A percentile compares a stretch with the other conserved stretches of the same genome.
These are phyloP conservation scores for Amylostereum chailletii DNA, from an alignment of 1,284 basidiomycete species.

Conservation along the genomic window DNA sequence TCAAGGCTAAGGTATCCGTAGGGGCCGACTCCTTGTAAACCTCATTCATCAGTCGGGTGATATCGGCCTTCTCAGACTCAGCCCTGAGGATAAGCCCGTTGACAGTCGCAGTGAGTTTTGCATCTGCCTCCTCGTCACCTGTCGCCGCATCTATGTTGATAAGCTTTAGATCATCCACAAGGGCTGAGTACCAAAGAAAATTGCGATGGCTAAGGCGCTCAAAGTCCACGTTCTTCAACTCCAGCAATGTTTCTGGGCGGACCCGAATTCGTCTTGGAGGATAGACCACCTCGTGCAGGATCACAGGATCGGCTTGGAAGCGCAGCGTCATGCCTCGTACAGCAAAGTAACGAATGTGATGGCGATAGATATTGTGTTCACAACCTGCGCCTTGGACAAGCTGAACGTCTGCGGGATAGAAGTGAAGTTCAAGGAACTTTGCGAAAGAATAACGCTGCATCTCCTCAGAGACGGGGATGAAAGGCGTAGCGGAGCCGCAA, in stretches of 20 bases:
- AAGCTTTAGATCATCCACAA: constrained; percentile 66
- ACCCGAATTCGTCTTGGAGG: constrained; percentile 85
- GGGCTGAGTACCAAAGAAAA: constrained; percentile 56
- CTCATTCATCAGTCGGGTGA: constrained; percentile 67
- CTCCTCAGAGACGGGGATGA: constrained; percentile 87
- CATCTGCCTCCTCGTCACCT: constrained; percentile 64
- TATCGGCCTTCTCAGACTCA: constrained; percentile 68
- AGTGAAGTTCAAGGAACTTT: constrained; percentile 88
- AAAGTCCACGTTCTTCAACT: constrained; percentile 88
- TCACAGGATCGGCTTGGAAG: constrained; percentile 82
- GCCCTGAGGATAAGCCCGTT: constrained; percentile 66
- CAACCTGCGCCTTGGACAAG: constrained; percentile 81
- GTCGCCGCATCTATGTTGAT: constrained; percentile 72
- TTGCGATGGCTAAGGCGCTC: constrained; percentile 71
- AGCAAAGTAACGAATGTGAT: constrained; percentile 92
- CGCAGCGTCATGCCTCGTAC: constrained; percentile 79
- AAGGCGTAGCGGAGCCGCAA: constrained; percentile 77
- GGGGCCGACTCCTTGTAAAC: constrained; percentile 76
- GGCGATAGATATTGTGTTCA: constrained; percentile 88
- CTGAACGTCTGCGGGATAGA: constrained; percentile 81
- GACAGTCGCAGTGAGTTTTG: constrained; percentile 48
- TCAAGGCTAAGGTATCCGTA: constrained; percentile 84
- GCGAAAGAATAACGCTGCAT: constrained; percentile 92
- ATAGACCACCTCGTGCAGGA: constrained; percentile 80
- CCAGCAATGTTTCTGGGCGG: constrained; percentile 77